Base-by-base conservation (phyloP, 495 filamentous ascomycete genomes). In the Parathielavia appendiculata region DNA sequence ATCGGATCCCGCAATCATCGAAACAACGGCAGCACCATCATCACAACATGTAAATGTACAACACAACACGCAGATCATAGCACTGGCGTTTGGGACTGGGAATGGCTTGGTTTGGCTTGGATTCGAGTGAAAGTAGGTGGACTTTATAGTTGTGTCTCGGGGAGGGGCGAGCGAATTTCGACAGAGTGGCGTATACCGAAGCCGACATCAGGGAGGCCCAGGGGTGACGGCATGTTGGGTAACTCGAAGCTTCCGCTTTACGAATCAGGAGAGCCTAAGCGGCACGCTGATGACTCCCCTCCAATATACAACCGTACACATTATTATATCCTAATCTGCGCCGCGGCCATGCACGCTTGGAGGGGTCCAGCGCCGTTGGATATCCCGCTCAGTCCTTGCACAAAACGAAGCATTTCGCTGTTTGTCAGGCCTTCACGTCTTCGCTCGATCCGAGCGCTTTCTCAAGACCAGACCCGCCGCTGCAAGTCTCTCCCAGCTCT, bases 1-100 rank as follows among this genome's bases (percentile, higher is more conserved):
- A 12, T 35, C 22, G 5, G 35, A 16, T 20, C 26, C 12, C n/a
- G 16, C 26, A 2, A 6, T 6, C 26, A 6, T 30, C 26, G 26
- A 30, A 16, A 9, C 47, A 26, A 26, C 12, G 5, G 36, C 36
- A 36, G 34, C 11, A n/a, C 22, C 34, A 41, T 14, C 45, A 57
- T 14, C 17, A 19, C 22, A 19, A 20, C 10, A 19, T 30, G 26
- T 30, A 36, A 17, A 40, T 58, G 56, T 58, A 58, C 56, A 58
- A 58, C 56, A 57, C 19, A 36, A 30, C 19, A 47, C 35, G 50
- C 36, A 48, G 26, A 57, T 41, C 48, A 58, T 58, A 58, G 56
- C 56, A 58, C 9, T 45, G 56, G 56, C 56, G 56, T 58, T 58
- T 8, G 22, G 48, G 47, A 17, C 4, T 12, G 56, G 41, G 41